Evolutionary conservation across 495 filamentous ascomycete genomes (phyloP).

Genomic region (Beverwykella pulmonaria): DNA sequence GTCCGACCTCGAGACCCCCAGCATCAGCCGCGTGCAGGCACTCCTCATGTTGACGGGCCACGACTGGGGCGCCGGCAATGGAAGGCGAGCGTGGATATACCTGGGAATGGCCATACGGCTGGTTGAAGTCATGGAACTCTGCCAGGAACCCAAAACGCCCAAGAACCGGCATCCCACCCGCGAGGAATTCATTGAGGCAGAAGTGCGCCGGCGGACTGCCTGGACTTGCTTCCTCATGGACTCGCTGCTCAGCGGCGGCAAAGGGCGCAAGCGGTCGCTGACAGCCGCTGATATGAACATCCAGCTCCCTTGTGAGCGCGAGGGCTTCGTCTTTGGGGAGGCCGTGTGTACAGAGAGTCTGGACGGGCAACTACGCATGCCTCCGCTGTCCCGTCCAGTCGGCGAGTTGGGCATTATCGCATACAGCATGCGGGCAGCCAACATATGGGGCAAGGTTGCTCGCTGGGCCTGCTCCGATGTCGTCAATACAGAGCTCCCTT

Average conservation of each 20-base stretch:
- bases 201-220: conserved; percentile 39
- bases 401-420: conserved; percentile 40
- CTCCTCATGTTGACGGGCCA: conserved; percentile 42
- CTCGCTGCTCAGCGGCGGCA: conserved; percentile 42
- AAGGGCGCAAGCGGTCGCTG: conserved; percentile 38
- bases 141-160: conserved; percentile 26
- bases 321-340: conserved; percentile 41
- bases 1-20: conserved; percentile 38
- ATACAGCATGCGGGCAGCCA: conserved; percentile 40
- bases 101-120: conserved; percentile 41
- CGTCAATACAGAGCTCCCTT: conserved; percentile 35
- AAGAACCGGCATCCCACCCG: conserved; percentile 25
- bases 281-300: conserved; percentile 34
- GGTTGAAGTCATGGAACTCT: conserved; percentile 40
- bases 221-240: conserved; percentile 45
- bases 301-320: conserved; percentile 41
- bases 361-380: conserved; percentile 27
- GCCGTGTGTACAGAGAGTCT: conserved; percentile 36
- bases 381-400: conserved; percentile 19
- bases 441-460: conserved; percentile 42
- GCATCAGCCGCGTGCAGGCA: conserved; percentile 38
- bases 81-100: conserved; percentile 41
- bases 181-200: conserved; percentile 40
- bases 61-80: conserved; percentile 41
- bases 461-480: conserved; percentile 39